Evolutionary conservation across 1,139 yeast genomes (phyloP).

Genomic region (Pichia sp.): DNA sequence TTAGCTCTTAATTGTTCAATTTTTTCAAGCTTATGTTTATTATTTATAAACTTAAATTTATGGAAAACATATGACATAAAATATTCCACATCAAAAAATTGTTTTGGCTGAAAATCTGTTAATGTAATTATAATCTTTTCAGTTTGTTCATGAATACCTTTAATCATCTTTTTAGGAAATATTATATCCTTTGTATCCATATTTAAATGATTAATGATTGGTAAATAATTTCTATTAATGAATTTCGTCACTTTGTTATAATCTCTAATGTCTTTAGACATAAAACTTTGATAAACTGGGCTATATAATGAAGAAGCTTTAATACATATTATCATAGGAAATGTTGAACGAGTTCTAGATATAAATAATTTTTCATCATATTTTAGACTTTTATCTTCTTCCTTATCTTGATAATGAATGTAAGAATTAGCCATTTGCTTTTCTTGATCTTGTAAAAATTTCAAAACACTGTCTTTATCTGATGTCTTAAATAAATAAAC

Average conservation of each 20-base stretch:
- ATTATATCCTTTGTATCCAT: slow-evolving; percentile 36
- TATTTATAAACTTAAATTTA: slow-evolving; percentile 35
- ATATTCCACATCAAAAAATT: slow-evolving; percentile 36
- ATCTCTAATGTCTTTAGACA: slow-evolving; percentile 57
- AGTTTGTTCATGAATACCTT: slow-evolving; percentile 15
- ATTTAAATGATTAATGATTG: slow-evolving; percentile 48
- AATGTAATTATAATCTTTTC: slow-evolving; percentile 52
- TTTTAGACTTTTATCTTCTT: slow-evolving; percentile 5
- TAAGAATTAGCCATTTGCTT: slow-evolving; percentile 38
- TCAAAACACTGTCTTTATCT: slow-evolving; percentile 37
- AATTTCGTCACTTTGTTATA: slow-evolving; percentile 42
- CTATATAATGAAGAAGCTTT: slow-evolving; percentile 51
- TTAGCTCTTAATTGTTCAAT: slow-evolving; percentile 35
- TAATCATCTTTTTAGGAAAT: slow-evolving; percentile 28
- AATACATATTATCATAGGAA: slow-evolving; percentile 55
- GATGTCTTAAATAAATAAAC: slow-evolving; percentile 47
- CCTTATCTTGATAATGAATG: slow-evolving; percentile 14
- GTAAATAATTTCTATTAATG: slow-evolving; percentile 41
- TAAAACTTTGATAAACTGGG: slow-evolving; percentile 50
- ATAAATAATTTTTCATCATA: slow-evolving; percentile 42
- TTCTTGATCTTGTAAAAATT: slow-evolving; percentile 39
- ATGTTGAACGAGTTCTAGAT: slow-evolving; percentile 49
- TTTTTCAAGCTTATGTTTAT: slow-evolving; percentile 33
- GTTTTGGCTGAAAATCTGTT: slow-evolving; percentile 40
- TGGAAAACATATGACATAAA: slow-evolving; percentile 47